Percentiles rank a stretch among this genome's conserved stretches.
These are phyloP conservation scores for Fusarium transvaalense DNA, from an alignment of 2,329 filamentous ascomycete genomes.

Conservation along the genomic window DNA sequence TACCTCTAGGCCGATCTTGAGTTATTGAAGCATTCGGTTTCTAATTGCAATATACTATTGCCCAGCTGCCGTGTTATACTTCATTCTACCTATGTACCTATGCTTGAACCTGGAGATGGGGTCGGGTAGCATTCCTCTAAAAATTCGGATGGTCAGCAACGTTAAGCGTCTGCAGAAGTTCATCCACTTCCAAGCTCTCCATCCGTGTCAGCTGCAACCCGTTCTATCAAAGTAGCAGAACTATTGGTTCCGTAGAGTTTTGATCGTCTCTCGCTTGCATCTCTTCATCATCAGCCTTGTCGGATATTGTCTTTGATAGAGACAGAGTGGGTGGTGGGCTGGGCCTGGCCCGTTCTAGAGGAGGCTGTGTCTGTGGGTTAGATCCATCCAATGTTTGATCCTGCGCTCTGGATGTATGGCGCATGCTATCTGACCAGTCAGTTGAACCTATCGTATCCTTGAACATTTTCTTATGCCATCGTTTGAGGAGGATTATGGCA, in stretches of 20 bases:
- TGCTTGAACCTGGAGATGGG: background rate
- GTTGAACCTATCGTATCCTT: background rate
- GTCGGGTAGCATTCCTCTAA: background rate
- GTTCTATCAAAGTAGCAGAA: constrained; percentile 14
- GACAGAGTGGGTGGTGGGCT: background rate
- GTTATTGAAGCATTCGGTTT: background rate
- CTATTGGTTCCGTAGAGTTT: background rate
- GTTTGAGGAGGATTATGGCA: background rate
- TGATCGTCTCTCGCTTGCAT: constrained; percentile 21
- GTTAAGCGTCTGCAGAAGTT: constrained; percentile 13
- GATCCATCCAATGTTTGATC: constrained; percentile 20
- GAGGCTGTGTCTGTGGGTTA: constrained; percentile 32
- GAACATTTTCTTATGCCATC: background rate
- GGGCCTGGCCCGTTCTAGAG: constrained; percentile 1
- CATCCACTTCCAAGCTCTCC: constrained; percentile 13
- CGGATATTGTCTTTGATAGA: background rate
- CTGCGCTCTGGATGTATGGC: constrained; percentile 3
- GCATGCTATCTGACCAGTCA: background rate
- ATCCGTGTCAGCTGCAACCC: constrained; percentile 16
- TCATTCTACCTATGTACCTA: background rate
- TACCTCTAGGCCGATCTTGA: background rate
- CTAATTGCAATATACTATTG: background rate
- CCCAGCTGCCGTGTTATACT: constrained; percentile 1
- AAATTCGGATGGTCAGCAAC: constrained; percentile 25
- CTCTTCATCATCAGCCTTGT: constrained; percentile 22